phyloP scores from a whole-genome alignment of 2,329 filamentous ascomycete genomes.

The Ascochyta clinopodiicola region DNA sequence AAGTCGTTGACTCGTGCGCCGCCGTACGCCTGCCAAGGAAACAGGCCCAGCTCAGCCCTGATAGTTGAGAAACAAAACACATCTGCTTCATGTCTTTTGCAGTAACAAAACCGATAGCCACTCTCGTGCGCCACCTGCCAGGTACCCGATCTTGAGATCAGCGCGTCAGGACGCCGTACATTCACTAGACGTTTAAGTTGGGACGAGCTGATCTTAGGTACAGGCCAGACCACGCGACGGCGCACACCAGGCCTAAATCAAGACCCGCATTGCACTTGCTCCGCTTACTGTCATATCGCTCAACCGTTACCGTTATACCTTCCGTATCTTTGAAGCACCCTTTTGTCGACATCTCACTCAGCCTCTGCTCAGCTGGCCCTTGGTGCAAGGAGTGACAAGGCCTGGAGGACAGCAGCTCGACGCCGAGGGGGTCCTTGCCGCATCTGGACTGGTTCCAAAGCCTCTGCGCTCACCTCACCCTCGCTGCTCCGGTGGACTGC shows the following conservation, averaged over 20 bases:
- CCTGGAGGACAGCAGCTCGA: conserved; percentile 16
- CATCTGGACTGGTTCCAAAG: conserved; percentile 26
- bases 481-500: conserved; percentile 31
- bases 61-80: conserved; percentile 8
- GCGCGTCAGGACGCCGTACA: background rate
- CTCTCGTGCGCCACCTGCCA: conserved; percentile 5
- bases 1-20: conserved; percentile 12
- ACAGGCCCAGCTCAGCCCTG: conserved; percentile 4
- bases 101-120: conserved; percentile 15
- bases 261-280: conserved; percentile 17
- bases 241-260: conserved; percentile 15
- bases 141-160: background rate
- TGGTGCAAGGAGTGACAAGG: conserved; percentile 18
- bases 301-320: conserved; percentile 15
- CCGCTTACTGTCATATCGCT: conserved; percentile 17
- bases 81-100: conserved; percentile 12
- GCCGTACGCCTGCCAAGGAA: conserved; percentile 11
- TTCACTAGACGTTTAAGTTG: background rate
- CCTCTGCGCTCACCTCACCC: conserved; percentile 29
- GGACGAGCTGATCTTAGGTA: conserved; percentile 15
- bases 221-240: conserved; percentile 18
- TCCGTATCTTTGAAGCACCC: conserved; percentile 11
- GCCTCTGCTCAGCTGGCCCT: conserved; percentile 13
- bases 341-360: conserved; percentile 12
- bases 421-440: conserved; percentile 27